These are phyloP conservation scores for Ulota crispa DNA, from an alignment of 225 moss, liverwort and hornwort species.

Conservation along the genomic window DNA sequence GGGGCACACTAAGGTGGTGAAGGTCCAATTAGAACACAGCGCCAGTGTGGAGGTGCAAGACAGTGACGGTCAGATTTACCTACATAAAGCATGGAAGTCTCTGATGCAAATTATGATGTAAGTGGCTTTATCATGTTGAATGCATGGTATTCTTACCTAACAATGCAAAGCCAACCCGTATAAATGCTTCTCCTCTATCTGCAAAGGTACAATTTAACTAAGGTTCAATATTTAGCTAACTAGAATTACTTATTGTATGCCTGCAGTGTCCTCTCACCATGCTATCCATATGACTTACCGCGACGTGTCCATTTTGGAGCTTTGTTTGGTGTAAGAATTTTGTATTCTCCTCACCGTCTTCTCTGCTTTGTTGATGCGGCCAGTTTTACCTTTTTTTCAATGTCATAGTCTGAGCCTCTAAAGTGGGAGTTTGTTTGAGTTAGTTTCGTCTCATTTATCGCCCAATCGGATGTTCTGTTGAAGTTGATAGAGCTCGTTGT, in stretches of 20 bases:
- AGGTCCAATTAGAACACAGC: constrained; percentile 50
- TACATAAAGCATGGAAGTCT: constrained; percentile 65
- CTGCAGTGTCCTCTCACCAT: neutral
- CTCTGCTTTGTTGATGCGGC: constrained; percentile 61
- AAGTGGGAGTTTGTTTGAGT: constrained; percentile 28
- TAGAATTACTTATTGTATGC: neutral
- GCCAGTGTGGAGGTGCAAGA: constrained; percentile 62
- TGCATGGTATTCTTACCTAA: neutral
- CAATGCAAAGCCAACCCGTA: neutral
- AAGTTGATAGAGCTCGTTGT: constrained; percentile 74
- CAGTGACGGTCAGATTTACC: constrained; percentile 60
- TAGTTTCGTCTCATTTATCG: constrained; percentile 46
- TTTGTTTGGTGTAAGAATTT: constrained; percentile 59
- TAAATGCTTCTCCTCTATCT: neutral
- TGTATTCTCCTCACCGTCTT: constrained; percentile 48
- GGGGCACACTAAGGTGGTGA: constrained; percentile 62
- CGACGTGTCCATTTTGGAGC: constrained; percentile 62
- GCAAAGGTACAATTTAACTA: neutral
- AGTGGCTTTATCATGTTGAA: neutral
- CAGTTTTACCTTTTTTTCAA: constrained; percentile 35
- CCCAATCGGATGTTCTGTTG: constrained; percentile 66
- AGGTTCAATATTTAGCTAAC: neutral
- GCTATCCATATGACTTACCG: constrained; percentile 61
- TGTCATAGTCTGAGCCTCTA: constrained; percentile 20
- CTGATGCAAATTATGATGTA: neutral